Percentiles rank a stretch among this genome's conserved stretches.
Conservation (phyloP, 2,329 filamentous ascomycete species). For the Trichophyton schoenleinii region DNA sequence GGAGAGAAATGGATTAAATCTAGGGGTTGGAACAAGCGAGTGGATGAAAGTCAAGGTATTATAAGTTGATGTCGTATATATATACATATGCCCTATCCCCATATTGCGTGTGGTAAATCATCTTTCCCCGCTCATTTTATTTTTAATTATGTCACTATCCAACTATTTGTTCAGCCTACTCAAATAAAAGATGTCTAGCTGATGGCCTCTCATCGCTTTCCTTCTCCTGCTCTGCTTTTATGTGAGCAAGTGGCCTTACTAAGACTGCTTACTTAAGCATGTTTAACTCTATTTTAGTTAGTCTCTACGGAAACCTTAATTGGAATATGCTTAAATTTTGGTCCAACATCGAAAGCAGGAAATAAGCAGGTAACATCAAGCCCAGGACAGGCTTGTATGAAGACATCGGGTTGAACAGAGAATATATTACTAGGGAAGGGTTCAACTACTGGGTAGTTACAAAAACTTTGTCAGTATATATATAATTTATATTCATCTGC, state of each 20-base stretch:
- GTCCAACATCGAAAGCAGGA: not conserved
- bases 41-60: conserved; percentile 77
- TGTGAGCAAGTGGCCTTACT: not conserved
- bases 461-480: not conserved
- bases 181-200: not conserved
- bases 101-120: no score
- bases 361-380: not conserved
- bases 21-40: conserved; percentile 71
- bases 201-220: no score
- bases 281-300: not conserved
- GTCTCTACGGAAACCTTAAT: no score
- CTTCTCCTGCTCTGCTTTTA: not conserved
- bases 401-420: no score
- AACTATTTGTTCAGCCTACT: not conserved
- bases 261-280: not conserved
- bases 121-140: not conserved
- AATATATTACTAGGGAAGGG: no score
- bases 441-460: not conserved
- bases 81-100: not conserved
- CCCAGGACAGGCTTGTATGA: no score
- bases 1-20: conserved; percentile 68
- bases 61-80: conserved; percentile 22
- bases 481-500: not conserved
- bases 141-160: not conserved
- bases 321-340: no score